Base-by-base conservation (phyloP, 2,329 filamentous ascomycete genomes). In the Diplodia sapinea region DNA sequence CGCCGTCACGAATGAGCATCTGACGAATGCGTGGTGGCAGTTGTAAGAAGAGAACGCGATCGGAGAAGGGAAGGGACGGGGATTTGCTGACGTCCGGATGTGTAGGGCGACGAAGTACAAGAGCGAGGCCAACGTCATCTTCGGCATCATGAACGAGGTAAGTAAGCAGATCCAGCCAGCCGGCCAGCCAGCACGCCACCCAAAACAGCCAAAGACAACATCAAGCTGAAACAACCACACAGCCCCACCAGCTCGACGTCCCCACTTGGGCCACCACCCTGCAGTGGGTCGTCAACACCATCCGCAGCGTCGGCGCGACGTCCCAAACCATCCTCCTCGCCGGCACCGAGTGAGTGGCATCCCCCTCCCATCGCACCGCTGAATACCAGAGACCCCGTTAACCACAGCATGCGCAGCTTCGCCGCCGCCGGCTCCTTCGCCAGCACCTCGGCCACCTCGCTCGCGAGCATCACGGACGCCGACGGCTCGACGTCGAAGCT, bases 61-160 rank as follows among this genome's bases (percentile, higher is more conserved):
- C 31, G 6, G 31, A 6, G 31, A 9, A 33, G 5, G 31, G 31
- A 33, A 33, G 31, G 6, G 6, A 33, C 6, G 31, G 31, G 31
- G 31, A 0, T 9, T 33, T 33, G 7, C 36, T 38, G 36, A 38
- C 36, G 2, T 3, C 1, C 3, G 36, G 36, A 12, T 38, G 36
- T 11, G 36, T 38, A 59, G 56, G 11, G 66, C 66, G 29, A 68
- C 26, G 3, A 65, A 68, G 47, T 68, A 68, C 49, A 61, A 59
- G 52, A 23, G 36, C 9, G n/a, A 40, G 17, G 9, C 43, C 5
- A 54, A 66, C 8, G 31, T 66, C 29, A 61, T 65, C 26, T 68
- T 68, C 50, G 66, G 66, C 26, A 15, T 68, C n/a, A 68, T 68
- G 59, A 65, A 65, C 50, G 63, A 59, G 38, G 56, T 59, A 47